These are phyloP conservation scores for Fusarium cyanostomum DNA, from an alignment of 2,329 filamentous ascomycete genomes.

Conservation along the genomic window DNA sequence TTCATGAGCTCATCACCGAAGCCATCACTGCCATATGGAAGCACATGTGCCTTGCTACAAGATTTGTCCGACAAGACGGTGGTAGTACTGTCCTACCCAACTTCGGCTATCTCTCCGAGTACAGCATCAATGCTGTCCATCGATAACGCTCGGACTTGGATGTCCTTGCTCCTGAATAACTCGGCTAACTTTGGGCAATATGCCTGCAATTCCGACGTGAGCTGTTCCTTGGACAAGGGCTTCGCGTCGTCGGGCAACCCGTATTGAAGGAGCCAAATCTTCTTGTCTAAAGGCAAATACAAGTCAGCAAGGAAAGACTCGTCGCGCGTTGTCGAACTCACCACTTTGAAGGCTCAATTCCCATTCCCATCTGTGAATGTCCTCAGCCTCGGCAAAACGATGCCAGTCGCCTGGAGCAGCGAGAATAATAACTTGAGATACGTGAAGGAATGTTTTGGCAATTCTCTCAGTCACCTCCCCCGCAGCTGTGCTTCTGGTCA, in stretches of 20 bases:
- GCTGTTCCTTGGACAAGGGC: not conserved
- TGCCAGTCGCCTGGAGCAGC: slow-evolving; percentile 8
- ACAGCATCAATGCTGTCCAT: slow-evolving; percentile 21
- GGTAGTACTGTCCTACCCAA: not conserved
- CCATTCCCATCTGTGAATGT: slow-evolving; percentile 27
- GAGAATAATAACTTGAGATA: slow-evolving; percentile 10
- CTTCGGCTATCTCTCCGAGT: slow-evolving; percentile 14
- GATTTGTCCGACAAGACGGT: no score
- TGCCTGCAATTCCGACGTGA: not conserved
- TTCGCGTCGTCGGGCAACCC: not conserved
- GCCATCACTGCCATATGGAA: no score
- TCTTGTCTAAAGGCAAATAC: slow-evolving; percentile 1
- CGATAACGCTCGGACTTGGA: slow-evolving; percentile 11
- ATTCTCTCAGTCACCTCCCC: slow-evolving; percentile 6
- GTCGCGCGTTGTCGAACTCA: not conserved
- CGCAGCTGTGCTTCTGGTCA: not conserved
- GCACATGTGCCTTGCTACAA: no score
- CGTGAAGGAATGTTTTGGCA: not conserved
- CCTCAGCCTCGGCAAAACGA: slow-evolving; percentile 7
- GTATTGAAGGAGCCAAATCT: slow-evolving; percentile 20
- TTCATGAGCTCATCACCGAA: no score
- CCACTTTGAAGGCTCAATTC: slow-evolving; percentile 19
- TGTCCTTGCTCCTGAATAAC: not conserved
- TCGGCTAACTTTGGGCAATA: slow-evolving; percentile 9
- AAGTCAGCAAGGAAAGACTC: not conserved